Conservation (phyloP, 1,139 yeast genomes). For the Trichomonascaceae sp. region DNA sequence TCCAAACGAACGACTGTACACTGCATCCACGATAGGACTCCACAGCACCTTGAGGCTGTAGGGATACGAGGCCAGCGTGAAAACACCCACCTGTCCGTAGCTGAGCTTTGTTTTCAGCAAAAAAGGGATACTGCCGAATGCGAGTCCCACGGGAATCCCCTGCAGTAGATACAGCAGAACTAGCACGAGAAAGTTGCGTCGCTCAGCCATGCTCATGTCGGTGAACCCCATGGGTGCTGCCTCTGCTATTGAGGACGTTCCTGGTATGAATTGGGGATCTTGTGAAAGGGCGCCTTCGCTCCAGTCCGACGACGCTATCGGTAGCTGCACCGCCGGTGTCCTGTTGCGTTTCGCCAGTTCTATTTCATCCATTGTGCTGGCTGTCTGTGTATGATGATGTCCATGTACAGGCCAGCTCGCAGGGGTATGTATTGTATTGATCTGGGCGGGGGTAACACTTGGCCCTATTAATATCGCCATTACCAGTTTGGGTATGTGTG, state of each 20-base stretch:
- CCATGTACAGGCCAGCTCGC: too few species aligned
- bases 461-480: too few species aligned
- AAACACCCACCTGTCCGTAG: slow-evolving; percentile 85
- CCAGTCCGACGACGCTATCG: slow-evolving; percentile 6
- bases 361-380: background rate
- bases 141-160: slow-evolving; percentile 92
- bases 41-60: slow-evolving; percentile 82
- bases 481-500: too few species aligned
- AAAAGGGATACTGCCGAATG: slow-evolving; percentile 94
- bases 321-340: slow-evolving; percentile 1
- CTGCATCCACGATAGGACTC: slow-evolving; percentile 93
- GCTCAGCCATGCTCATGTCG: slow-evolving; percentile 1
- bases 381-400: too few species aligned
- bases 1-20: slow-evolving; percentile 56
- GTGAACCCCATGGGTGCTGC: background rate
- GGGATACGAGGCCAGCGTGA: slow-evolving; percentile 88
- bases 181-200: slow-evolving; percentile 58
- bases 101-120: slow-evolving; percentile 66
- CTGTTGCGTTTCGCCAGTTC: background rate
- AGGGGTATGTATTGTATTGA: too few species aligned
- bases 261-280: background rate
- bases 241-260: background rate
- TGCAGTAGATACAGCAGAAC: slow-evolving; percentile 69
- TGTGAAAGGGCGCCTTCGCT: slow-evolving; percentile 3
- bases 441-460: too few species aligned